Conservation (phyloP, 768 basidiomycete species). For the Xanthoconium stramineum region DNA sequence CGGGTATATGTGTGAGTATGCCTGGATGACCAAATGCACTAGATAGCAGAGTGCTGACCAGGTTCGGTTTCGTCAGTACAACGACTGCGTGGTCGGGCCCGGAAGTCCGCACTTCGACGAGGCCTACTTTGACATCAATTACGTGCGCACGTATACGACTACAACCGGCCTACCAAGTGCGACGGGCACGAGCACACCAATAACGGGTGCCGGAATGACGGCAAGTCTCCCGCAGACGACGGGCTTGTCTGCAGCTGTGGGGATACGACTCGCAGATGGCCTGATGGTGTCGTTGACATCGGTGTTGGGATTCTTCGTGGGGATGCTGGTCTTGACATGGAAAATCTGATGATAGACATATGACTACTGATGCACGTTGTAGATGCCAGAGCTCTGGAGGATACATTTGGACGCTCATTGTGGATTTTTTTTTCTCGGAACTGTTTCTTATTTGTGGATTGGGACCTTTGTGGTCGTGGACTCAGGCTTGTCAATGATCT, state of each 20-base stretch:
- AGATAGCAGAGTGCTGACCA: neutral
- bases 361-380: neutral
- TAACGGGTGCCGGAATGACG: neutral
- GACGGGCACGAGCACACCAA: neutral
- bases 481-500: too few species aligned
- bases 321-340: conserved; percentile 5
- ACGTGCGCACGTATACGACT: conserved; percentile 58
- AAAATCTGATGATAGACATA: neutral
- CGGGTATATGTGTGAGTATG: conserved; percentile 41
- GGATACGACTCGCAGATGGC: neutral
- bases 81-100: conserved; percentile 52
- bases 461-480: too few species aligned
- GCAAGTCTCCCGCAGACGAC: neutral
- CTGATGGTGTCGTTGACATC: neutral
- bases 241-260: neutral
- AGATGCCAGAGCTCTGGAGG: neutral
- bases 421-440: neutral
- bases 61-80: conserved; percentile 34
- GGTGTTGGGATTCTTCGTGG: neutral
- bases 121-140: conserved; percentile 67
- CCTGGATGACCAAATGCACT: neutral
- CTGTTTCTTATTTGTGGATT: too few species aligned
- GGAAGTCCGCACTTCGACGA: conserved; percentile 53
- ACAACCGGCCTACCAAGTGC: neutral
- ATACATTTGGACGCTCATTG: neutral